Base-by-base conservation (phyloP, 2,329 filamentous ascomycete species). In the Dothistroma pini region DNA sequence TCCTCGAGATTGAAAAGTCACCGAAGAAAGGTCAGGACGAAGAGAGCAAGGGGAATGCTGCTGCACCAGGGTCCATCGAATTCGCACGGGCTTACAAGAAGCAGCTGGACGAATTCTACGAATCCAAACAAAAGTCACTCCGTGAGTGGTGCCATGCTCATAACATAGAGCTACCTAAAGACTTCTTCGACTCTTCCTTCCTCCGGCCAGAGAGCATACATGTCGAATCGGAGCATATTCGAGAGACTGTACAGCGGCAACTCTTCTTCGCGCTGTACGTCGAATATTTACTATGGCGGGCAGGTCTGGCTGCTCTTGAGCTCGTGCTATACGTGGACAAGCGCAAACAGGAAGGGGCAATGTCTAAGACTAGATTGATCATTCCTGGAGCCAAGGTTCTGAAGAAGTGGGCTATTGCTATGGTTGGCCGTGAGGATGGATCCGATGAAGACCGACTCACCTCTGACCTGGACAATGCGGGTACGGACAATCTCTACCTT, bases 211-310 rank as follows among this genome's bases (percentile, higher is more conserved):
- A 70, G 32, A 48, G 64, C 19, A 31, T 65, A 21, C 11, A 61
- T 21, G 53, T 25, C 65, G 70, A 64, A 75, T 79, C 78, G 89
- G 72, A 83, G 76, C 44, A 75, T 84, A 1, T 86, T 81, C 68
- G 89, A 86, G 5, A 90, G 86, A 1, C 80, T 11, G 83, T 86
- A 58, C 86, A 89, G 65, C 79, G 84, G 11, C 88, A 91, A 67
- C 78, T 93, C 0, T 91, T 89, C 72, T 78, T 90, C 11, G 79
- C 89, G n/a, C 80, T 91, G 3, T 85, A 84, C 63, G 84, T 92
- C 75, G 87, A 92, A 68, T 89, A 89, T 69, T 77, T 91, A 8
- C 76, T 88, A 1, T 80, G 81, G 66, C 81, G 80, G 0, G 78
- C 85, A 0, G 86, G 85, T 11, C 77, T 81, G 58, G 83, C 86